phyloP scores from a whole-genome alignment of 23 red algal genomes.

The Gracilariopsis chorda region DNA sequence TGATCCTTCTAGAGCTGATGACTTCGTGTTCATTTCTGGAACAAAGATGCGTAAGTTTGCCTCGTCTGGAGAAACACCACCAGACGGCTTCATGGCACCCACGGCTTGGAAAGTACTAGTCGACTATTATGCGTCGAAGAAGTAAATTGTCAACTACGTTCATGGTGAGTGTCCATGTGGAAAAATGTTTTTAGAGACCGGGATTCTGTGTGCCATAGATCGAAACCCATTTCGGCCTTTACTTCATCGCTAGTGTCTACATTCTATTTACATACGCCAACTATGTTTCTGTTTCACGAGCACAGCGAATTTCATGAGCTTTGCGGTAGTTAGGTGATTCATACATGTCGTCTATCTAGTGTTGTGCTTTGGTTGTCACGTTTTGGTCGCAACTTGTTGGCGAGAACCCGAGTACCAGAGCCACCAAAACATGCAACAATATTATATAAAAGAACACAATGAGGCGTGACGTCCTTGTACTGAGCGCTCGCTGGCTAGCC shows the following conservation, averaged over 20 bases:
- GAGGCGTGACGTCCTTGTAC: slow-evolving; percentile 56
- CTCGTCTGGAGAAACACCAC: slow-evolving; percentile 79
- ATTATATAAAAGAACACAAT: slow-evolving; percentile 78
- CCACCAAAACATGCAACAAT: slow-evolving; percentile 76
- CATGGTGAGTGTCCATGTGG: no score
- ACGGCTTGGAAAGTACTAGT: slow-evolving; percentile 92
- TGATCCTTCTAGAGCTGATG: slow-evolving; percentile 89
- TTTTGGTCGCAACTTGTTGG: background rate
- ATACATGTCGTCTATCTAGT: slow-evolving; percentile 12
- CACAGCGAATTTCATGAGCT: background rate
- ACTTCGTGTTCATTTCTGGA: slow-evolving; percentile 98
- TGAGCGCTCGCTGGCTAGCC: slow-evolving; percentile 43
- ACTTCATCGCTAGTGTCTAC: no score
- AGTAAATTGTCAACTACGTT: no score
- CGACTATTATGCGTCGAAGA: slow-evolving; percentile 85
- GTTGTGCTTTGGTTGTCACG: slow-evolving; percentile 65
- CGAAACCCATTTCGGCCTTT: no score
- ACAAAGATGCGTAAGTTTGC: slow-evolving; percentile 96
- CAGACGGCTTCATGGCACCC: slow-evolving; percentile 94
- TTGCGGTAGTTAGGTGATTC: background rate
- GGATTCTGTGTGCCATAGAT: no score
- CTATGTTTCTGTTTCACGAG: slow-evolving; percentile 3
- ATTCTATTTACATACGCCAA: no score
- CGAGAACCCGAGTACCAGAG: slow-evolving; percentile 68
- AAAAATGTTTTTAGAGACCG: no score